Evolutionary conservation across 176 grass and related monocot genomes (phyloP), one percentile per base, ranked within the genome.

Genomic region (Aegilops umbellulata): DNA sequence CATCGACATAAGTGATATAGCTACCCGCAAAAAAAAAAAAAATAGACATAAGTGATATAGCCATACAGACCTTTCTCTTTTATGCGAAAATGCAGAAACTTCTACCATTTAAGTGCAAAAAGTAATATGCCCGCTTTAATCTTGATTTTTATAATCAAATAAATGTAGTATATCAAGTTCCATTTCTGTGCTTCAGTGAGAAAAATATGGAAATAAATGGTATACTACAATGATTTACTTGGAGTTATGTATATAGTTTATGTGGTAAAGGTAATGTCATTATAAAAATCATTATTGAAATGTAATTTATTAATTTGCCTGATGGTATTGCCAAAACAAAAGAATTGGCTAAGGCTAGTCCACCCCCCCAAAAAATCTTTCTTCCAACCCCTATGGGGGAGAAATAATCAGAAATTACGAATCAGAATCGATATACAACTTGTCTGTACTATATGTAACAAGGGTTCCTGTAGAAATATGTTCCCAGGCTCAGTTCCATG

Each of bases 381-480:
- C 6, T 31, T 20, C 17, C 17, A 17, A 36, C 3, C 17, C 8
- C 15, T 34, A 34, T 20, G 30, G 7, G 3, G 8, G 8, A 22
- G 3, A 69, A 69, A 69, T 69, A 66, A 7, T 30, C 29, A 36
- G 5, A 69, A 35, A 69, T 0, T 22, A 35, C 32, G 34, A 68
- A 36, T 36, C 20, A 4, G 34, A 36, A 22, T 20, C 44, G 19
- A 11, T 69, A 36, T 69, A 36, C 20, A 8, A 64, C 12, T 26
- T 64, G 24, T 58, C 19, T 27, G 62, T 12, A 39, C 36, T 70
- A n/a, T 38, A 4, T 66, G 10, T 74, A 87, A 47, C 15, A 29
- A 58, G 15, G 42, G 66, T 66, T 67, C 69, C 15, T 47, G 57
- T 83, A 55, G 79, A 86, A 82, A 65, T 83, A 39, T 32, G 29